Evolutionary conservation across 768 basidiomycete genomes (phyloP).

Genomic region (Paxillus rubicundulus): DNA sequence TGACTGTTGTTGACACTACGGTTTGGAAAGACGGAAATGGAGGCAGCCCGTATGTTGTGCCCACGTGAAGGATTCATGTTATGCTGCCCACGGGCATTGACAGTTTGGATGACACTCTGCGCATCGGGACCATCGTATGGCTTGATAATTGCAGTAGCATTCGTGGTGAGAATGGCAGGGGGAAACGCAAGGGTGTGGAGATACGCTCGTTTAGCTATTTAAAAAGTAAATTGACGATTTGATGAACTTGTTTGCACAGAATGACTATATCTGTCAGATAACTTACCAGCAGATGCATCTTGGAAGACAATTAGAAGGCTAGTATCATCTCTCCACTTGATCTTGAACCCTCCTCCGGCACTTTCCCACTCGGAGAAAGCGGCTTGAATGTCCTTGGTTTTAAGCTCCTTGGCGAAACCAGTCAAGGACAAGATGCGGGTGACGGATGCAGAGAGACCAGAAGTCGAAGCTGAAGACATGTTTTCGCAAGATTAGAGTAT

Average conservation of each 20-base stretch:
- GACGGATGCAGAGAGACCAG: conserved; percentile 88
- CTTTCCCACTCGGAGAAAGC: conserved; percentile 90
- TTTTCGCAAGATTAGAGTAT: conserved; percentile 10
- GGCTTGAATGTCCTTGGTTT: conserved; percentile 93
- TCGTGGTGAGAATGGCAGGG: conserved; percentile 61
- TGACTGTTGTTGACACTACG: conserved; percentile 43
- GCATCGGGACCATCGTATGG: conserved; percentile 97
- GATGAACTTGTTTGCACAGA: neutral
- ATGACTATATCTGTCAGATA: conserved; percentile 2
- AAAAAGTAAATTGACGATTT: neutral
- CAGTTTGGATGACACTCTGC: conserved; percentile 76
- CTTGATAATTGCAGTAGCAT: conserved; percentile 60
- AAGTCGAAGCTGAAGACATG: conserved; percentile 67
- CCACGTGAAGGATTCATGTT: conserved; percentile 62
- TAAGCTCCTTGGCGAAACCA: conserved; percentile 94
- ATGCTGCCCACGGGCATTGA: conserved; percentile 71
- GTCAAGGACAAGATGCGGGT: conserved; percentile 91
- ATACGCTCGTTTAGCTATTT: conserved; percentile 47
- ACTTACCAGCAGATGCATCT: conserved; percentile 86
- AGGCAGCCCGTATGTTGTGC: conserved; percentile 67
- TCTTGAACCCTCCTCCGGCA: conserved; percentile 90
- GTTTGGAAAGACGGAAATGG: conserved; percentile 61
- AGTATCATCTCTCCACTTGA: conserved; percentile 98
- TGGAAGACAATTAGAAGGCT: conserved; percentile 93
- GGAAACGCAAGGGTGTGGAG: conserved; percentile 84